Evolutionary conservation across 1,139 yeast genomes (phyloP).

Genomic region (Spathaspora sp.): DNA sequence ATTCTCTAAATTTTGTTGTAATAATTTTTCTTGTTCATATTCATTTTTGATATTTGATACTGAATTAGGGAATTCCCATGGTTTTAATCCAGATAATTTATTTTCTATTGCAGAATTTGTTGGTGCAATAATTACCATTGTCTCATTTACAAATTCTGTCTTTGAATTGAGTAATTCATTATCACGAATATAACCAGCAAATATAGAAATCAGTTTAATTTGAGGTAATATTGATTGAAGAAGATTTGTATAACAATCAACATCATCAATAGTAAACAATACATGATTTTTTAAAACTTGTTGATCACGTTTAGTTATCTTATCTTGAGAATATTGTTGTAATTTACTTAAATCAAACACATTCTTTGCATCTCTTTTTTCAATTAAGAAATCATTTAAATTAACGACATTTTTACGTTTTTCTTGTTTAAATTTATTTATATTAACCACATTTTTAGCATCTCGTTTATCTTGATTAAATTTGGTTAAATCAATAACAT

Average conservation of each 20-base stretch:
- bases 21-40: conserved; percentile 41
- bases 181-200: conserved; percentile 58
- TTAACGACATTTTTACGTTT: conserved; percentile 23
- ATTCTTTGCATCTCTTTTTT: conserved; percentile 21
- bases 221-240: conserved; percentile 45
- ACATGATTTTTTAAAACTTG: conserved; percentile 4
- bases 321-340: conserved; percentile 11
- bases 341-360: conserved; percentile 14
- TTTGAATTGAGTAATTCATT: conserved; percentile 39
- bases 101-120: conserved; percentile 50
- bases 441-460: conserved; percentile 20
- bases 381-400: conserved; percentile 13
- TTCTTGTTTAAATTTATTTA: conserved; percentile 16
- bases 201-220: conserved; percentile 44
- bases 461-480: conserved; percentile 7
- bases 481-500: conserved; percentile 14
- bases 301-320: conserved; percentile 6
- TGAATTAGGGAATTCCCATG: conserved; percentile 66
- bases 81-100: conserved; percentile 43
- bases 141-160: conserved; percentile 36
- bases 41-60: conserved; percentile 35
- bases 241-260: conserved; percentile 16
- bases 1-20: conserved; percentile 45
- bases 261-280: conserved; percentile 11
- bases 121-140: conserved; percentile 60